A percentile compares a stretch with the other conserved stretches of the same genome.
These are phyloP conservation scores for Kregervanrija delftensis DNA, from an alignment of 805 yeast species.

Conservation along the genomic window DNA sequence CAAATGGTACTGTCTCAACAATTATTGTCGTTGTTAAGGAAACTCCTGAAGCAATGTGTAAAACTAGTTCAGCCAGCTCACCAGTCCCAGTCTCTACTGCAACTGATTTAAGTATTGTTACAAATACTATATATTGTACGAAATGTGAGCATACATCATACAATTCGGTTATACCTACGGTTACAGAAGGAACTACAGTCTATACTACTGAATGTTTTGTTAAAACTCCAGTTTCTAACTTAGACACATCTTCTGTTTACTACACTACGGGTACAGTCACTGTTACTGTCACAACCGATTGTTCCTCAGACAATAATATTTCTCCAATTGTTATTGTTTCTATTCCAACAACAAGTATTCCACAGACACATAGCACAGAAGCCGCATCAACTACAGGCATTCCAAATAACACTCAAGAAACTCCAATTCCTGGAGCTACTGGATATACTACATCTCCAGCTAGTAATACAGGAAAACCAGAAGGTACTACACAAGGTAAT, in stretches of 20 bases:
- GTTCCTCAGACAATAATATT: no score
- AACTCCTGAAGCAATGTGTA: constrained; percentile 4
- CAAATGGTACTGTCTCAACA: background rate
- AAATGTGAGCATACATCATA: constrained; percentile 2
- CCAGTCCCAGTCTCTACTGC: background rate
- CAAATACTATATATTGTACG: constrained; percentile 2
- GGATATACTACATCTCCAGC: no score
- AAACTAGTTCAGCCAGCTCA: background rate
- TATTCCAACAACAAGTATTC: no score
- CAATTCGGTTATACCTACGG: background rate
- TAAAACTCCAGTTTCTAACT: constrained; percentile 2
- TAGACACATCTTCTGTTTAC: background rate
- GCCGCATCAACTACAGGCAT: no score
- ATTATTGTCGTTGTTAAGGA: constrained; percentile 2
- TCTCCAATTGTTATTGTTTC: no score
- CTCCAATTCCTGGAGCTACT: no score
- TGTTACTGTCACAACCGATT: no score
- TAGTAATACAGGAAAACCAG: no score
- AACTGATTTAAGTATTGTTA: background rate
- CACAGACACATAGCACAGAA: no score
- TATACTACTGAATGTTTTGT: constrained; percentile 1
- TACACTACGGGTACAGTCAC: no score
- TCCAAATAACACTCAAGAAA: no score
- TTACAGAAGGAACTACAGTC: constrained; percentile 1
- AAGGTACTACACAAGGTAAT: no score